Evolutionary conservation across 441 rosid species (phyloP), one percentile per base, ranked within the genome.

Genomic region (Brassica hybrid): DNA sequence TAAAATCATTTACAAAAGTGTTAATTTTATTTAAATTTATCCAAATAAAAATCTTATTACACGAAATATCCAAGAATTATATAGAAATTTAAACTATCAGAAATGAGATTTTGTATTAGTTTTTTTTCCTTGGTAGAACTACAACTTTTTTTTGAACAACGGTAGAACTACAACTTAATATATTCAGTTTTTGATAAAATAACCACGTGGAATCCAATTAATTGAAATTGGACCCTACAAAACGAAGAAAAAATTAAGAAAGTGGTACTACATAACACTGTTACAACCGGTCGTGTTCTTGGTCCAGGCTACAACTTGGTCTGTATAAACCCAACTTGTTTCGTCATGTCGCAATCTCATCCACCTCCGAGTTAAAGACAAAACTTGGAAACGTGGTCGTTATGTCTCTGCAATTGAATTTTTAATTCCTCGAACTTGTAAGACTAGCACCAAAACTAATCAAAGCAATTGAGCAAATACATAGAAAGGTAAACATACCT

Each of bases 321-420:
- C 60, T 59, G 21, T 21, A 32, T 72, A 65, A 71, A 65, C 73
- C 73, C 73, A 72, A 18, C 45, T 62, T 54, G 61, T n/a, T 68
- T 63, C 34, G 34, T 79, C 78, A 79, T 1, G 82, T 79, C 2
- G 78, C 75, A 68, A 79, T 79, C 79, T 94, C 99, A 8, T 94
- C 97, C 34, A 94, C 98, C 79, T 91, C 92, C 0, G 99, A 91
- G 73, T 94, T 81, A 79, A 94, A 94, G 71, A 94, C 91, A 76
- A 94, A 94, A 84, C 99, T 94, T 6, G 99, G 99, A 77, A 94
- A 94, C 5, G 99, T 87, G 1, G 99, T 94, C 1, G 99, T 93
- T 74, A 94, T 94, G 75, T 94, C 98, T 91, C 98, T 94, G 92
- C 84, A 84, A n/a, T 17, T 57, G 70, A 50, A 23, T 12, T 65